phyloP scores from a whole-genome alignment of 495 filamentous ascomycete species.

The Pyrenopolyporus hunteri region DNA sequence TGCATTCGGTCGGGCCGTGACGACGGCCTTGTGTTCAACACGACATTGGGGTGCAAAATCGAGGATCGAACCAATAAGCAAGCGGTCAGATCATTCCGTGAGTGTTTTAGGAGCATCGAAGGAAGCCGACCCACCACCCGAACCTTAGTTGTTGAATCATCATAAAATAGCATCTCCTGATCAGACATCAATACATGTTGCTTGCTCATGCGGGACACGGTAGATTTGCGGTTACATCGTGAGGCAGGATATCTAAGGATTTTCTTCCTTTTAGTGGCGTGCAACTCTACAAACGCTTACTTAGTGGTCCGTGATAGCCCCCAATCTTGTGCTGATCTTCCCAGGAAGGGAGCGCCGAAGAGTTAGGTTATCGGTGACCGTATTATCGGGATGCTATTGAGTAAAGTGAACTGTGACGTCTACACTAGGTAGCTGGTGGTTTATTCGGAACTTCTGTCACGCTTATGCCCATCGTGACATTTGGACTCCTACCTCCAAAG shows the following conservation, averaged over 20 bases:
- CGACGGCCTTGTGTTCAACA: neutral
- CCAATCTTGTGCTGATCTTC: too few species aligned
- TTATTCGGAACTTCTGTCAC: neutral
- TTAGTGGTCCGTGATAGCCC: too few species aligned
- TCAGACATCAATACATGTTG: neutral
- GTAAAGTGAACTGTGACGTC: too few species aligned
- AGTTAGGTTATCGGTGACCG: too few species aligned
- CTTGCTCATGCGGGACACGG: neutral
- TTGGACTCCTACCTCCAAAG: neutral
- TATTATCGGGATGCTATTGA: too few species aligned
- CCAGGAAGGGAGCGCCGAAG: too few species aligned
- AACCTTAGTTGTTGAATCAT: neutral
- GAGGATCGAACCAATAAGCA: neutral
- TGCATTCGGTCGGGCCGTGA: neutral
- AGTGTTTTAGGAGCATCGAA: neutral
- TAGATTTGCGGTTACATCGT: too few species aligned
- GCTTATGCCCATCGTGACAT: neutral
- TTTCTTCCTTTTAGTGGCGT: too few species aligned
- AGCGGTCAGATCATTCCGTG: neutral
- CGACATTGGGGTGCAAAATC: neutral
- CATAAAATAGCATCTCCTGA: neutral
- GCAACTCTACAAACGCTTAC: too few species aligned
- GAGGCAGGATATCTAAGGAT: too few species aligned
- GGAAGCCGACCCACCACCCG: neutral
- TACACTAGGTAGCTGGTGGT: neutral